These are phyloP conservation scores for Collybia mongolica DNA, from an alignment of 768 basidiomycete species.

Conservation along the genomic window DNA sequence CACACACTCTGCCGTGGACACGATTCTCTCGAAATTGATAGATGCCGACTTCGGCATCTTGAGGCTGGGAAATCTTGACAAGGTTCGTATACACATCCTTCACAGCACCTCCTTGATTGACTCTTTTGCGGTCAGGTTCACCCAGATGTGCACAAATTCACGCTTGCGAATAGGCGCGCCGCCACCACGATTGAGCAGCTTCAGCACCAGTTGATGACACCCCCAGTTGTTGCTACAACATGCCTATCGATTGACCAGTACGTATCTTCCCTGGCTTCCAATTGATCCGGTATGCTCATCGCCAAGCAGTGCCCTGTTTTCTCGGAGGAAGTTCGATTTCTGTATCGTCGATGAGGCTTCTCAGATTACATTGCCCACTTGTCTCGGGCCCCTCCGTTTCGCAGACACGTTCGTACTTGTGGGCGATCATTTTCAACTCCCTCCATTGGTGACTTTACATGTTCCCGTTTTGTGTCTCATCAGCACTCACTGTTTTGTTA, in stretches of 20 bases:
- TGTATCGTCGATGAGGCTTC: slow-evolving; percentile 99
- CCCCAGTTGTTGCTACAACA: slow-evolving; percentile 95
- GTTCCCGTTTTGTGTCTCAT: not conserved
- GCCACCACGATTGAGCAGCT: slow-evolving; percentile 78
- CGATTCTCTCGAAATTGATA: slow-evolving; percentile 83
- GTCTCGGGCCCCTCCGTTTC: slow-evolving; percentile 88
- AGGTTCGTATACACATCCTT: slow-evolving; percentile 54
- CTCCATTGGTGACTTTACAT: slow-evolving; percentile 69
- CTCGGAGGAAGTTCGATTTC: slow-evolving; percentile 84
- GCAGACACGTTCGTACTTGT: slow-evolving; percentile 92
- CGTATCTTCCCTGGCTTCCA: slow-evolving; percentile 24
- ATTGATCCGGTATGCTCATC: not conserved
- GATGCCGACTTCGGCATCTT: slow-evolving; percentile 71
- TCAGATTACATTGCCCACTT: slow-evolving; percentile 94
- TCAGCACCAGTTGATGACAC: slow-evolving; percentile 79
- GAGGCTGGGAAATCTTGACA: slow-evolving; percentile 88
- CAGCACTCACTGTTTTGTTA: slow-evolving; percentile 24
- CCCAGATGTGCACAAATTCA: slow-evolving; percentile 72
- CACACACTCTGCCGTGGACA: slow-evolving; percentile 98
- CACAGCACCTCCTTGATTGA: not conserved
- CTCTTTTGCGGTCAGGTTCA: slow-evolving; percentile 58
- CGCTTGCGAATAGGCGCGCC: slow-evolving; percentile 52
- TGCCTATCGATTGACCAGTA: slow-evolving; percentile 94
- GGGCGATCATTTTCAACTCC: slow-evolving; percentile 96
- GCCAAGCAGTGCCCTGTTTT: slow-evolving; percentile 71